Evolutionary conservation across 2,329 filamentous ascomycete species (phyloP).

Genomic region (Monosporascus sp.): DNA sequence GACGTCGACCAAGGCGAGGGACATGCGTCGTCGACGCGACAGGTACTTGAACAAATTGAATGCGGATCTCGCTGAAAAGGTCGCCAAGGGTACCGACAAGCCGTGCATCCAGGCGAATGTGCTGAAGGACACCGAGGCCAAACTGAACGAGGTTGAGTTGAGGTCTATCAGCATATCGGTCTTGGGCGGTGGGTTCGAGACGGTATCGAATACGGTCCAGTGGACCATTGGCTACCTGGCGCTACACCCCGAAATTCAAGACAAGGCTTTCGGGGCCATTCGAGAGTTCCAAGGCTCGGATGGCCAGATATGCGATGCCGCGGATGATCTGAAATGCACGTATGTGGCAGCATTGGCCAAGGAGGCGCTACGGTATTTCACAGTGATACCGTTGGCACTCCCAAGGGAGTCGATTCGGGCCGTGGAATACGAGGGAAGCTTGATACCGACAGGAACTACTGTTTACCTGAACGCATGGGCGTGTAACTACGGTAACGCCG

Average conservation of each 20-base stretch:
- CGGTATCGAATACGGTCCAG: constrained; percentile 71
- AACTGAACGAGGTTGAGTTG: constrained; percentile 54
- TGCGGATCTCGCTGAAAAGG: constrained; percentile 42
- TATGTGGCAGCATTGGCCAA: constrained; percentile 76
- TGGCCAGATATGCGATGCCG: constrained; percentile 63
- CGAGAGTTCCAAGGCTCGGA: constrained; percentile 29
- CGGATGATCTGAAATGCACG: constrained; percentile 71
- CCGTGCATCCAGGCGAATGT: constrained; percentile 35
- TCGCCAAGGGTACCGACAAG: constrained; percentile 34
- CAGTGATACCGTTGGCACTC: constrained; percentile 73
- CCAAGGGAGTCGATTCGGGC: constrained; percentile 68
- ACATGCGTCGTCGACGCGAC: constrained; percentile 64
- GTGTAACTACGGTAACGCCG: constrained; percentile 17
- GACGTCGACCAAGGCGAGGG: constrained; percentile 45
- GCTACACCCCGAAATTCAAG: constrained; percentile 64
- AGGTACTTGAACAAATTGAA: constrained; percentile 63
- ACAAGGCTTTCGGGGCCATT: constrained; percentile 64
- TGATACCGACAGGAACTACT: constrained; percentile 69
- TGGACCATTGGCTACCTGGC: constrained; percentile 72
- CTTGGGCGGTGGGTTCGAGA: constrained; percentile 76
- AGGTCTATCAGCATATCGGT: constrained; percentile 79
- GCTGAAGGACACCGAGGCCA: constrained; percentile 34
- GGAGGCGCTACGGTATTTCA: constrained; percentile 73
- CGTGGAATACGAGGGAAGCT: constrained; percentile 60
- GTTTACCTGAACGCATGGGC: constrained; percentile 61